phyloP scores from a whole-genome alignment of 495 filamentous ascomycete genomes.

The Penicillium egyptiacum region DNA sequence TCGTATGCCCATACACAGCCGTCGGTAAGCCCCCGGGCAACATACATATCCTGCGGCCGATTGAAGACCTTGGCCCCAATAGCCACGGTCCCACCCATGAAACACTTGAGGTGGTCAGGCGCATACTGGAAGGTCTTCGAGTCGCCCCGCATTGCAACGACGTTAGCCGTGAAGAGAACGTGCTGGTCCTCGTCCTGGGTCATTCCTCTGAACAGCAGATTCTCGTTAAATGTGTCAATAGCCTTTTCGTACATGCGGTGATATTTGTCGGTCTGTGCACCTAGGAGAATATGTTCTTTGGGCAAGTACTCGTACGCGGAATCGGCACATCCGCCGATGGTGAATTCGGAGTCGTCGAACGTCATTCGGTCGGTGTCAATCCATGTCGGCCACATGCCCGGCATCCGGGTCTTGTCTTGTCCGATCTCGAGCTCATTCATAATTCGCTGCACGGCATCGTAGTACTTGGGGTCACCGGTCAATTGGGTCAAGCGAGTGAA shows the following conservation, averaged over 20 bases:
- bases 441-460: conserved; percentile 89
- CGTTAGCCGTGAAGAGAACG: conserved; percentile 71
- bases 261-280: conserved; percentile 76
- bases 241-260: conserved; percentile 73
- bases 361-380: conserved; percentile 60
- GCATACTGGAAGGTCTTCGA: conserved; percentile 37
- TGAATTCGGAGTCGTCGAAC: conserved; percentile 58
- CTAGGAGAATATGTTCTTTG: conserved; percentile 77
- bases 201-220: conserved; percentile 82
- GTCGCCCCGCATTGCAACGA: conserved; percentile 25
- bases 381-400: conserved; percentile 80
- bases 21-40: conserved; percentile 55
- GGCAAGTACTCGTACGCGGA: conserved; percentile 96
- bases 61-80: conserved; percentile 61
- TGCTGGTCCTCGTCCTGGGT: conserved; percentile 64
- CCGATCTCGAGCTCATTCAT: conserved; percentile 73
- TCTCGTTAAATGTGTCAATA: conserved; percentile 66
- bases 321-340: conserved; percentile 85
- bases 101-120: conserved; percentile 61
- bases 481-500: conserved; percentile 92
- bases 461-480: conserved; percentile 82
- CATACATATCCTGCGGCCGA: conserved; percentile 51
- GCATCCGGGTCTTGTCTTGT: conserved; percentile 66
- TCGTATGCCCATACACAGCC: conserved; percentile 64
- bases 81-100: conserved; percentile 60